These are phyloP conservation scores for Albugo laibachii DNA, from an alignment of 352 stramenopile genomes.

Conservation along the genomic window DNA sequence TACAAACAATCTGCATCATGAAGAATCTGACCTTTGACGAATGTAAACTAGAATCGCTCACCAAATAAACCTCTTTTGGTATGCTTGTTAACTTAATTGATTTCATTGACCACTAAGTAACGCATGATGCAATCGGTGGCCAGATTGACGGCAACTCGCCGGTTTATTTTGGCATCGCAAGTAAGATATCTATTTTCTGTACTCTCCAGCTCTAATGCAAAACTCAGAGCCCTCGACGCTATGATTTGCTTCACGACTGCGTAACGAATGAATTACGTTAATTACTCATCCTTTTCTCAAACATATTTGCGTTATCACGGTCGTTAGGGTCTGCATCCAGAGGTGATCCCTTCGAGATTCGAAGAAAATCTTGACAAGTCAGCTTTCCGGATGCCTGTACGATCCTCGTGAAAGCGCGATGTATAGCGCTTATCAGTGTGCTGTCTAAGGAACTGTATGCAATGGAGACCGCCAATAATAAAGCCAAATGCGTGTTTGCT, in stretches of 20 bases:
- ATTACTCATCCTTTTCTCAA: not conserved
- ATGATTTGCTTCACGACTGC: constrained; percentile 49
- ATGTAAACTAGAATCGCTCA: no score
- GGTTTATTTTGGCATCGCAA: constrained; percentile 57
- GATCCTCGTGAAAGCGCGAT: not conserved
- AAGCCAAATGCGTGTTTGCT: constrained; percentile 25
- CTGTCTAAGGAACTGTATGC: constrained; percentile 35
- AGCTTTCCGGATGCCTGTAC: constrained; percentile 31
- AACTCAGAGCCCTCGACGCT: constrained; percentile 37
- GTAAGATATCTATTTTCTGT: constrained; percentile 7
- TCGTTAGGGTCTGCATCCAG: constrained; percentile 36
- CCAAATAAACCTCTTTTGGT: no score
- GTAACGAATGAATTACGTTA: constrained; percentile 12
- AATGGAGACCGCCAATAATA: constrained; percentile 57
- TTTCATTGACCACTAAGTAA: not conserved
- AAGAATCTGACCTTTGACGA: no score
- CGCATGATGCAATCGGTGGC: not conserved
- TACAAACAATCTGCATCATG: no score
- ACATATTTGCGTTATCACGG: not conserved
- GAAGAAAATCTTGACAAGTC: constrained; percentile 66
- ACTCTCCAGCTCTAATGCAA: not conserved
- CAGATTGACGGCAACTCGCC: constrained; percentile 14
- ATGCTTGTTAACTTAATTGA: no score
- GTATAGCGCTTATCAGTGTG: not conserved
- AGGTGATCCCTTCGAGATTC: constrained; percentile 65